These are phyloP conservation scores for Ogataea methanolica DNA, from an alignment of 805 yeast genomes.

Conservation along the genomic window DNA sequence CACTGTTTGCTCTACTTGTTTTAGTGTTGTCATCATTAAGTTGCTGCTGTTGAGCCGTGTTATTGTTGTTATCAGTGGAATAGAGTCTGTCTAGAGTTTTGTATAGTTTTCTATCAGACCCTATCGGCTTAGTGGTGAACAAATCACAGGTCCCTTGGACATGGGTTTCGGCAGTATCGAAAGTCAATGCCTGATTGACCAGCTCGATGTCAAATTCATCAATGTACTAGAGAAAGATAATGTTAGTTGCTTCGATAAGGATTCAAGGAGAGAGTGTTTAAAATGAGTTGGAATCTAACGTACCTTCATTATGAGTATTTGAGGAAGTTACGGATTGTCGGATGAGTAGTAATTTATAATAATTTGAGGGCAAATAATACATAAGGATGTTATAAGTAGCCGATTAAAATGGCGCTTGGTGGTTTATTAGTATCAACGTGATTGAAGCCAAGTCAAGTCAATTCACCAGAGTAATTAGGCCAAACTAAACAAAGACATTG, in stretches of 20 bases:
- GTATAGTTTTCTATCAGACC: slow-evolving; percentile 83
- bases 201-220: slow-evolving; percentile 92
- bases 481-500: neutral
- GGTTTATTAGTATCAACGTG: too few relatives aligned
- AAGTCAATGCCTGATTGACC: slow-evolving; percentile 79
- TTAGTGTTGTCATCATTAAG: slow-evolving; percentile 1
- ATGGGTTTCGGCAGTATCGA: slow-evolving; percentile 69
- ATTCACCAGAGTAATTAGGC: neutral
- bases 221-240: slow-evolving; percentile 52
- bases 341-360: too few relatives aligned
- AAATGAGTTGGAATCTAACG: neutral
- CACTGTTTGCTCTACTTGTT: slow-evolving; percentile 17
- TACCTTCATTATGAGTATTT: slow-evolving; percentile 1
- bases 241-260: neutral
- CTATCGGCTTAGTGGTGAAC: slow-evolving; percentile 90
- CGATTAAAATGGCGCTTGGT: too few relatives aligned
- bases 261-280: neutral
- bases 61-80: slow-evolving; percentile 1
- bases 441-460: too few relatives aligned
- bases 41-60: slow-evolving; percentile 2
- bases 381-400: too few relatives aligned
- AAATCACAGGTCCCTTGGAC: slow-evolving; percentile 89
- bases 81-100: slow-evolving; percentile 74
- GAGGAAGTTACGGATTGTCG: too few relatives aligned
- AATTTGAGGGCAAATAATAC: too few relatives aligned